Conservation (phyloP, 2,329 filamentous ascomycete genomes). For the Cordyceps cicadae region DNA sequence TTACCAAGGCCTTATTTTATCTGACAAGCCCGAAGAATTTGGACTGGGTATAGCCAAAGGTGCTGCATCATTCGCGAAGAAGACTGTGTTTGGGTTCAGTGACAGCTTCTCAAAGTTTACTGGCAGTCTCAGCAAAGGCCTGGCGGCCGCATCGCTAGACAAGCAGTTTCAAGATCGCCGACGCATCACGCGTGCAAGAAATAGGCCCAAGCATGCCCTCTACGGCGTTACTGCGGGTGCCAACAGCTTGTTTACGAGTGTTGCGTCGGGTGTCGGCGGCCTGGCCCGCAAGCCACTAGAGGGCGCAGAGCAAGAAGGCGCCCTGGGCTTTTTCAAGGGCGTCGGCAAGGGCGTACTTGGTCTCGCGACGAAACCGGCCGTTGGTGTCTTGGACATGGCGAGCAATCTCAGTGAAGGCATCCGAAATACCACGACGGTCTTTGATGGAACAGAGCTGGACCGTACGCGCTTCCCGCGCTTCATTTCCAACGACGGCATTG, state of each 20-base stretch:
- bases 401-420: conserved; percentile 97
- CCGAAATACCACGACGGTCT: conserved; percentile 96
- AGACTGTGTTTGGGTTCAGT: conserved; percentile 93
- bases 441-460: conserved; percentile 89
- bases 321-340: conserved; percentile 92
- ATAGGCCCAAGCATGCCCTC: conserved; percentile 91
- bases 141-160: conserved; percentile 90
- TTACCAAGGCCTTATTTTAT: conserved; percentile 95
- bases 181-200: conserved; percentile 85
- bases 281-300: conserved; percentile 89
- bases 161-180: conserved; percentile 98
- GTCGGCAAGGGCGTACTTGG: conserved; percentile 92
- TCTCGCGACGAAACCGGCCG: conserved; percentile 92
- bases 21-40: conserved; percentile 88
- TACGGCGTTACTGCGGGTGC: conserved; percentile 94
- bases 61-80: conserved; percentile 95
- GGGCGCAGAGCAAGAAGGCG: conserved; percentile 91
- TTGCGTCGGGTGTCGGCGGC: conserved; percentile 89
- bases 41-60: conserved; percentile 94
- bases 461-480: conserved; percentile 90
- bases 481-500: conserved; percentile 85
- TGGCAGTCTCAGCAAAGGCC: conserved; percentile 90
- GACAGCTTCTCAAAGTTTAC: conserved; percentile 98
- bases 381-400: conserved; percentile 92
- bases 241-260: conserved; percentile 85